Conservation (phyloP, 78 protist species). For the Protostelium mycophagum region DNA sequence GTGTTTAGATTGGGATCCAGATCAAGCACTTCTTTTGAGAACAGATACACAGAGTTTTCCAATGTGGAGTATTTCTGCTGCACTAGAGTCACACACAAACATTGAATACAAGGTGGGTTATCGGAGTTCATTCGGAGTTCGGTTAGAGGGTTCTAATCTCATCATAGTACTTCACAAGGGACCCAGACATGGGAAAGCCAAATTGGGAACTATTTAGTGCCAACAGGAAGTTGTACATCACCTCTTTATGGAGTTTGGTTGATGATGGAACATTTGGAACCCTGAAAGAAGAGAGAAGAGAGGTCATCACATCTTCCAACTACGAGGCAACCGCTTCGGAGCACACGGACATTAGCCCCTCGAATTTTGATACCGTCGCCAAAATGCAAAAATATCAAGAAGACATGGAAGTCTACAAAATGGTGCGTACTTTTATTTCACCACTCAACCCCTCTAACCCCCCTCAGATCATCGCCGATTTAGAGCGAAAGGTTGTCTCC, state of each 20-base stretch:
- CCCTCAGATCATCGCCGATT: not conserved
- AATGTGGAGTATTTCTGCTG: not conserved
- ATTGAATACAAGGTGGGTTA: not conserved
- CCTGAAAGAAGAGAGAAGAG: not conserved
- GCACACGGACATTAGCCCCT: not conserved
- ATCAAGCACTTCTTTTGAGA: not conserved
- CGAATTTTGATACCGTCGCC: not conserved
- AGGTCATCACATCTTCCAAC: not conserved
- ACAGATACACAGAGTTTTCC: not conserved
- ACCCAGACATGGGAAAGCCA: not conserved
- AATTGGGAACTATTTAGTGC: not conserved
- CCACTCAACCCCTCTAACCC: not conserved
- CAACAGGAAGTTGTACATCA: not conserved
- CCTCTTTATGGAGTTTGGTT: not conserved
- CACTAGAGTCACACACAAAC: not conserved
- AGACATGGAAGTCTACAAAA: not conserved
- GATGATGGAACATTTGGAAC: not conserved
- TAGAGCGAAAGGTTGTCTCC: not conserved
- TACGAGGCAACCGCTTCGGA: not conserved
- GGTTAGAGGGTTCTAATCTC: not conserved
- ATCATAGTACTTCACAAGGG: not conserved
- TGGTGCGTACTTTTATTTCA: not conserved
- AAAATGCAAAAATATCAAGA: not conserved
- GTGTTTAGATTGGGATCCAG: not conserved
- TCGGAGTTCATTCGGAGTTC: not conserved